These are phyloP conservation scores for Paecilomyces sp. DNA, from an alignment of 2,329 filamentous ascomycete species.

Conservation along the genomic window DNA sequence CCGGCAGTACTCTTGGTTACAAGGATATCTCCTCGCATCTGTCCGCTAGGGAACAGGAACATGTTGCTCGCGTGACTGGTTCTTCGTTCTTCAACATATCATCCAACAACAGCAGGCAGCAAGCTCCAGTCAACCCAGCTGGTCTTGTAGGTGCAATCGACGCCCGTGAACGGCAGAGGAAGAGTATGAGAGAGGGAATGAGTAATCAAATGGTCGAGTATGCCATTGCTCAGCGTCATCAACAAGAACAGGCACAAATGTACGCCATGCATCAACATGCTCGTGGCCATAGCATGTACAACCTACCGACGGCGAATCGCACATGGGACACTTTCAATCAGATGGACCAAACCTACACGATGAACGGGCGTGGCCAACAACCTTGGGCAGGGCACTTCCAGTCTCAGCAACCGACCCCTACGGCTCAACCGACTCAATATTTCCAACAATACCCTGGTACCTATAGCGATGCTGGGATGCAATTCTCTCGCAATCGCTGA, in stretches of 20 bases:
- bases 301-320: slow-evolving; percentile 26
- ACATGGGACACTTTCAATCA: slow-evolving; percentile 31
- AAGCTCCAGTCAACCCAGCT: slow-evolving; percentile 42
- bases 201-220: slow-evolving; percentile 66
- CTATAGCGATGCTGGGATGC: slow-evolving; percentile 14
- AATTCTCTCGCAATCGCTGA: slow-evolving; percentile 9
- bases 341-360: slow-evolving; percentile 18
- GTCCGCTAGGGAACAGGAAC: slow-evolving; percentile 82
- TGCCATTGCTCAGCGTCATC: slow-evolving; percentile 63
- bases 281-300: slow-evolving; percentile 24
- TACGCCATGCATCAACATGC: slow-evolving; percentile 10
- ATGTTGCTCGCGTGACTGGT: slow-evolving; percentile 75
- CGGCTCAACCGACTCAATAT: slow-evolving; percentile 20
- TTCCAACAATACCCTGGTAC: slow-evolving; percentile 19
- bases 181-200: slow-evolving; percentile 61
- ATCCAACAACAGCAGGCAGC: slow-evolving; percentile 44
- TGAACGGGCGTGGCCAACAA: slow-evolving; percentile 16
- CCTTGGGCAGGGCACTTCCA: slow-evolving; percentile 26
- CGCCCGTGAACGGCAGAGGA: slow-evolving; percentile 69
- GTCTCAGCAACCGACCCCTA: slow-evolving; percentile 15
- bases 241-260: slow-evolving; percentile 35
- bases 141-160: slow-evolving; percentile 75
- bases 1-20: slow-evolving; percentile 44
- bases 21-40: slow-evolving; percentile 54
- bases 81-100: slow-evolving; percentile 66